Evolutionary conservation across 2,329 filamentous ascomycete species (phyloP).

Genomic region (Talaromyces marneffei): DNA sequence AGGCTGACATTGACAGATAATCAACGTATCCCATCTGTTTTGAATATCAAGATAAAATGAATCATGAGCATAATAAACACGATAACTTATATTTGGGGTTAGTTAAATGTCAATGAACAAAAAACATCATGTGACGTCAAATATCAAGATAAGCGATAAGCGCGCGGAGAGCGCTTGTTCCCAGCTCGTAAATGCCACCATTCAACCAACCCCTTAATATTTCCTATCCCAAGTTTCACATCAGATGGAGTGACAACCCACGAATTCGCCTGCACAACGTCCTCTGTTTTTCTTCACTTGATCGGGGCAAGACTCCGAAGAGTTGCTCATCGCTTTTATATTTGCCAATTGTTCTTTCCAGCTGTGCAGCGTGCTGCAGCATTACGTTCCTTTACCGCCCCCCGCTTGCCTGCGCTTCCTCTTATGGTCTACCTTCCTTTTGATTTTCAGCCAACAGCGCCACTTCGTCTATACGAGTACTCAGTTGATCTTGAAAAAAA

Average conservation of each 20-base stretch:
- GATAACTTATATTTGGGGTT: background rate
- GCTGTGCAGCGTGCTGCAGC: slow-evolving; percentile 12
- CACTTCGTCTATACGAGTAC: background rate
- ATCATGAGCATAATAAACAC: background rate
- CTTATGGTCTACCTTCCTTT: background rate
- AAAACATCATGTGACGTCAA: slow-evolving; percentile 7
- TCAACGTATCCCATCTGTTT: background rate
- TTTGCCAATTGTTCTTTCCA: background rate
- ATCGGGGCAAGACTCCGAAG: slow-evolving; percentile 12
- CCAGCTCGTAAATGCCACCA: slow-evolving; percentile 10
- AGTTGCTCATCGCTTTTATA: background rate
- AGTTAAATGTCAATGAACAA: no score
- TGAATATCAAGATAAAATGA: background rate
- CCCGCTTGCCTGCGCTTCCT: slow-evolving; percentile 1
- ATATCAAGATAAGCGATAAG: background rate
- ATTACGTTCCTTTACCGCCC: slow-evolving; percentile 13
- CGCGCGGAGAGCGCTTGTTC: slow-evolving; percentile 37
- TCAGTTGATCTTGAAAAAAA: background rate
- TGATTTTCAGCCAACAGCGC: background rate
- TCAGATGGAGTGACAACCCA: background rate
- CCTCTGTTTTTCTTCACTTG: background rate
- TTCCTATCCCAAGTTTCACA: background rate
- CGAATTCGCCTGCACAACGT: background rate
- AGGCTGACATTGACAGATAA: background rate
- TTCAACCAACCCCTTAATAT: slow-evolving; percentile 2